Conservation (phyloP, 768 basidiomycete species). For the Amanita phalloides region DNA sequence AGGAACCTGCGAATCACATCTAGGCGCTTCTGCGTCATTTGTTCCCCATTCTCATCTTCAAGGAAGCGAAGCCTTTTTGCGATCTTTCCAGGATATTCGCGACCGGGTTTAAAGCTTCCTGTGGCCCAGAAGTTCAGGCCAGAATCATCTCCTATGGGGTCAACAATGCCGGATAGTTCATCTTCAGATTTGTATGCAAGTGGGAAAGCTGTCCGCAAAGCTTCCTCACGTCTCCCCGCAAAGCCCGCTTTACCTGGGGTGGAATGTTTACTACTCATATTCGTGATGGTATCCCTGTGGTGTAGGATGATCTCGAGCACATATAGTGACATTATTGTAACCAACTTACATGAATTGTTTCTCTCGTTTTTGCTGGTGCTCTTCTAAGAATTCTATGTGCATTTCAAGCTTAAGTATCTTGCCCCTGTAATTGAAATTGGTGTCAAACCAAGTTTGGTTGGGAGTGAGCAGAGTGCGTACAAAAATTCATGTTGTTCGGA, state of each 20-base stretch:
- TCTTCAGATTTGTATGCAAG: constrained; percentile 1
- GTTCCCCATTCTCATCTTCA: not conserved
- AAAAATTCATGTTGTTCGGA: not conserved
- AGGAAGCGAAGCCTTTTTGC: not conserved
- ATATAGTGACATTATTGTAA: not conserved
- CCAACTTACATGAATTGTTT: not conserved
- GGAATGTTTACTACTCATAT: not conserved
- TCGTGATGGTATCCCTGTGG: not conserved
- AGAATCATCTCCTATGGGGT: not conserved
- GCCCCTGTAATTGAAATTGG: not conserved
- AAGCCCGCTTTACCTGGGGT: not conserved
- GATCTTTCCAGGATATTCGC: not conserved
- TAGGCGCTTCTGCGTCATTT: not conserved
- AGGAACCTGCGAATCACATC: not conserved
- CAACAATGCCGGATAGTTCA: not conserved
- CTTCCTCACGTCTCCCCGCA: not conserved
- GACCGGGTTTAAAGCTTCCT: not conserved
- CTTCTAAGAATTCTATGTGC: not conserved
- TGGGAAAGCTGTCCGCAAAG: not conserved
- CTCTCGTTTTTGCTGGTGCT: not conserved
- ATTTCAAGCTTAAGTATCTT: not conserved
- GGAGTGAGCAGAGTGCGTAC: not conserved
- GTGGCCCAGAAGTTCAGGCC: not conserved
- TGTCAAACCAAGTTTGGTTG: not conserved
- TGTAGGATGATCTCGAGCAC: not conserved